Conservation (phyloP, 1,139 yeast genomes). For the Pichia sp. region DNA sequence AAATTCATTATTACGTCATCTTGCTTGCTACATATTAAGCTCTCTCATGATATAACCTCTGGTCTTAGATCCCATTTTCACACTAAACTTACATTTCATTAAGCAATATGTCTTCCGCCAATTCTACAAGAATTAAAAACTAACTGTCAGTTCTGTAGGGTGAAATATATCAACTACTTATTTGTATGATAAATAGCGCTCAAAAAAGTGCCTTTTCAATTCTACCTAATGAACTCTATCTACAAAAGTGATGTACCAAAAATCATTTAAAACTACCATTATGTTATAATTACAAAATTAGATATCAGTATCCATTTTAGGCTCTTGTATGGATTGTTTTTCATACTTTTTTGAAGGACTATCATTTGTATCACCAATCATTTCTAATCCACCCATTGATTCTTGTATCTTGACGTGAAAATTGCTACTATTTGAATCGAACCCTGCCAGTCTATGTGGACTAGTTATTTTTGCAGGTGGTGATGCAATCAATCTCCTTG, state of each 20-base stretch:
- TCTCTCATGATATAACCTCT: too few relatives aligned
- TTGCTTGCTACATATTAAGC: too few relatives aligned
- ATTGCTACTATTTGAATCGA: constrained; percentile 10
- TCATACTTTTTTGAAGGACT: not conserved
- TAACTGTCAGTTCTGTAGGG: too few relatives aligned
- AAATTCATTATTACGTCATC: too few relatives aligned
- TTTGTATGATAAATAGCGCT: too few relatives aligned
- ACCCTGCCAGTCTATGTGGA: constrained; percentile 19
- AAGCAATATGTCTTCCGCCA: too few relatives aligned
- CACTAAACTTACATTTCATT: too few relatives aligned
- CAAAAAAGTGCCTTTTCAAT: too few relatives aligned
- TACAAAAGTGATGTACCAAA: not conserved
- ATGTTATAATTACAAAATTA: not conserved
- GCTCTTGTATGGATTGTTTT: not conserved
- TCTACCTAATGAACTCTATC: not conserved
- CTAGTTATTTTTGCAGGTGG: constrained; percentile 14
- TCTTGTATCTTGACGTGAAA: constrained; percentile 10
- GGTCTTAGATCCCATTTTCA: too few relatives aligned
- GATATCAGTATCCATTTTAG: not conserved
- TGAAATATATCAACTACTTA: too few relatives aligned
- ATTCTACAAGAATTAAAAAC: too few relatives aligned
- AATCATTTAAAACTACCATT: too few relatives aligned
- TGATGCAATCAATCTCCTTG: constrained; percentile 14
- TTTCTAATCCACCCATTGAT: constrained; percentile 1
- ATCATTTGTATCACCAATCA: not conserved